Base-by-base conservation (phyloP, 768 basidiomycete genomes). In the Chlorophyllum brunneum region DNA sequence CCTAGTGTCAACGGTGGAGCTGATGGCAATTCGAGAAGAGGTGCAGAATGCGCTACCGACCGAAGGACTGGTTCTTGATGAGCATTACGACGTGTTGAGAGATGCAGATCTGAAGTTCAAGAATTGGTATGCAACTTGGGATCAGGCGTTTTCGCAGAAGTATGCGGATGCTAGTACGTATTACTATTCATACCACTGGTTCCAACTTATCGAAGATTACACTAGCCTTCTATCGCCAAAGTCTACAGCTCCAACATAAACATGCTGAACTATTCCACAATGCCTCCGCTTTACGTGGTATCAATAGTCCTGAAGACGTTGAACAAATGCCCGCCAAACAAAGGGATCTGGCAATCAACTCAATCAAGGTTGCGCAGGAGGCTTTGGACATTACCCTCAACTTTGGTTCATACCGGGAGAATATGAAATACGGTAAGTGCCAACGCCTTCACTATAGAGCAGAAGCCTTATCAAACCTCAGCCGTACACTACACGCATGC, bases 401-500 rank as follows among this genome's bases (percentile, higher is more conserved):
- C 41, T 88, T 86, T 2, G 82, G 84, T 2, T 79, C 88, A 24
- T 98, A 98, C 62, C 76, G 92, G 54, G 89, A 92, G 64, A 92
- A 92, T 16, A 86, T 98, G 81, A 89, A 86, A 75, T 97, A 92
- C 62, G 90, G 92, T 88, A 61, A 39, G 80, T 63, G 29, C 9
- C 22, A 0, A 8, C 34, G 6, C 38, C n/a, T 5, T 48, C 39
- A 23, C 24, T 7, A 36, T 24, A 33, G 47, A 45, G 43, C 50
- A 23, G 22, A 49, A 8, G 36, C 47, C 34, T 53, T 39, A 59
- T 48, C 39, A 9, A 24, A 39, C 45, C 34, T 38, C 51, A 91
- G 90, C 92, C 13, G 88, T 93, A n/a, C 86, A 91, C 63, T 88
- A 89, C 61, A 88, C 88, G 11, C 94, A 98, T 63, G 90, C 91